Percentiles rank a stretch among this genome's conserved stretches.
Evolutionary conservation across 495 filamentous ascomycete species (phyloP).

Genomic region (Penicillium coprophilum): DNA sequence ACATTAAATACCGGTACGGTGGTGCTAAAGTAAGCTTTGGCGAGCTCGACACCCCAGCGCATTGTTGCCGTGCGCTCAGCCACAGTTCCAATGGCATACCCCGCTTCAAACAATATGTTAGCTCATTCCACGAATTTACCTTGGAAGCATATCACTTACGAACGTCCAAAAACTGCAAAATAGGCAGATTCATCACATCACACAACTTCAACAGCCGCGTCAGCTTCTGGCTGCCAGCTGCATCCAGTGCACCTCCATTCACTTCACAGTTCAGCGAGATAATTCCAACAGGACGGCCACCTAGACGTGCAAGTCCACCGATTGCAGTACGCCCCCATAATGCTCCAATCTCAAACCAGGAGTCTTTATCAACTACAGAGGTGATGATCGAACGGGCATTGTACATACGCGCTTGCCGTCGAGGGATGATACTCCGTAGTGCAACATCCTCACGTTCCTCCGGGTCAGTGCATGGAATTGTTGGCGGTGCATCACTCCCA

Average conservation of each 20-base stretch:
- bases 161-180: conserved; percentile 63
- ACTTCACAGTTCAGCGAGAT: conserved; percentile 59
- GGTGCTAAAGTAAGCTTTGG: conserved; percentile 58
- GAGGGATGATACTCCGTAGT: conserved; percentile 56
- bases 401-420: conserved; percentile 59
- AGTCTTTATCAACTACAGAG: conserved; percentile 53
- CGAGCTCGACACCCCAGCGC: conserved; percentile 60
- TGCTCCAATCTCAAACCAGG: conserved; percentile 62
- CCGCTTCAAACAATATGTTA: conserved; percentile 34
- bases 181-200: conserved; percentile 62
- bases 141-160: conserved; percentile 32
- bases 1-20: conserved; percentile 62
- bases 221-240: conserved; percentile 58
- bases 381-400: conserved; percentile 55
- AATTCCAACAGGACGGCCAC: conserved; percentile 56
- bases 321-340: conserved; percentile 63
- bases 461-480: conserved; percentile 46
- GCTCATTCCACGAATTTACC: not conserved
- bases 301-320: conserved; percentile 55
- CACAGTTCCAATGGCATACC: conserved; percentile 61
- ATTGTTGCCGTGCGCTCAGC: conserved; percentile 63
- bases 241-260: conserved; percentile 60
- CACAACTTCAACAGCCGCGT: conserved; percentile 58
- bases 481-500: conserved; percentile 53
- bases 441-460: conserved; percentile 46